Conservation (phyloP, 2,329 filamentous ascomycete species). For the Colletotrichum graminicola region DNA sequence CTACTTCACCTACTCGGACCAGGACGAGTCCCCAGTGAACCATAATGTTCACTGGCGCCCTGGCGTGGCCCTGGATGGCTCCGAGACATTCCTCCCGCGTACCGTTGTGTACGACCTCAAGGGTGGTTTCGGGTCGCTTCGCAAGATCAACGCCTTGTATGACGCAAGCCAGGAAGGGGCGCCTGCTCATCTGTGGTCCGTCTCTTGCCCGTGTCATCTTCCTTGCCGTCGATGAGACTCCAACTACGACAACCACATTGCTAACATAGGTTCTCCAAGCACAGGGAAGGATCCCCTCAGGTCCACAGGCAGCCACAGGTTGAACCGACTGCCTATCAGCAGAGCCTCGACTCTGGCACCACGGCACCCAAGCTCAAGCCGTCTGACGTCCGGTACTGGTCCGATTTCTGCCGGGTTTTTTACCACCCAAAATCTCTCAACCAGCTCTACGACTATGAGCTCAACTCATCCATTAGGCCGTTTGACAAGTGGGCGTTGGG, state of each 20-base stretch:
- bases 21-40: constrained; percentile 76
- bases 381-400: constrained; percentile 91
- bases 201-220: not conserved
- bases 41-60: constrained; percentile 91
- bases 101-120: constrained; percentile 96
- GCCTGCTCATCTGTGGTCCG: constrained; percentile 51
- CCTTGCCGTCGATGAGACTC: not conserved
- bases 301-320: constrained; percentile 78
- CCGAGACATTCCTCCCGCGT: constrained; percentile 92
- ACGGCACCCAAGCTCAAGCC: constrained; percentile 73
- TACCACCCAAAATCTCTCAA: constrained; percentile 91
- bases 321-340: constrained; percentile 79
- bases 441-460: constrained; percentile 88
- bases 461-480: constrained; percentile 82
- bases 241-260: not conserved
- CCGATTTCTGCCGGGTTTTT: constrained; percentile 92
- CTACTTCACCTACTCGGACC: constrained; percentile 88
- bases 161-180: constrained; percentile 59
- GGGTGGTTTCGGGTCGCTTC: constrained; percentile 88
- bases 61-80: constrained; percentile 83
- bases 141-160: constrained; percentile 90
- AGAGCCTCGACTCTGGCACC: constrained; percentile 79
- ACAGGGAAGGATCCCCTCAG: constrained; percentile 74
- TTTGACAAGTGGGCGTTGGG: constrained; percentile 84
- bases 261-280: constrained; percentile 14